These are phyloP conservation scores for Phyllosticta paracitricarpa DNA, from an alignment of 2,329 filamentous ascomycete genomes.

Conservation along the genomic window DNA sequence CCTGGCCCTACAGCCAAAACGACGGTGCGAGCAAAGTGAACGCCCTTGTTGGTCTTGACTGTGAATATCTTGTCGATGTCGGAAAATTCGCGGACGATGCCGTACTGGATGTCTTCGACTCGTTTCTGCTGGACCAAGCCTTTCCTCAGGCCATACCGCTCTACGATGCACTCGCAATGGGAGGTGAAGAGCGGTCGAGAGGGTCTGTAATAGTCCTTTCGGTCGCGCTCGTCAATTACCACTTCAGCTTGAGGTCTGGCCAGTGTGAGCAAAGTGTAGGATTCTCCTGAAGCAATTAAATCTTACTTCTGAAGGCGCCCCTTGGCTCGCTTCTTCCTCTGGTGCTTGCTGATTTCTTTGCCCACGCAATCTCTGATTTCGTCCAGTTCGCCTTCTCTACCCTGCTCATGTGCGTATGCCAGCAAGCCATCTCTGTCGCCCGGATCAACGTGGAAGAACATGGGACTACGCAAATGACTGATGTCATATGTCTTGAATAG, in stretches of 20 bases:
- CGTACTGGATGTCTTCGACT: conserved; percentile 53
- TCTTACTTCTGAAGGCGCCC: conserved; percentile 29
- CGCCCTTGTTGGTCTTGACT: conserved; percentile 45
- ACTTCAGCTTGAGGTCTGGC: conserved; percentile 18
- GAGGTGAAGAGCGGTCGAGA: conserved; percentile 30
- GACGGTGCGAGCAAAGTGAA: conserved; percentile 51
- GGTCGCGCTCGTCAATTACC: conserved; percentile 36
- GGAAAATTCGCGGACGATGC: conserved; percentile 36
- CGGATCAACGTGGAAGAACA: conserved; percentile 77
- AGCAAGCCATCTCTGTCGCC: conserved; percentile 64
- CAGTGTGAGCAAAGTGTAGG: not conserved
- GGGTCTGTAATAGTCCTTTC: conserved; percentile 38
- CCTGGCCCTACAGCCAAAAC: conserved; percentile 64
- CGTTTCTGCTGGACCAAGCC: conserved; percentile 50
- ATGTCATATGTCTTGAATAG: conserved; percentile 62
- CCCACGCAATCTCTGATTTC: conserved; percentile 68
- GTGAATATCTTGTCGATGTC: conserved; percentile 51
- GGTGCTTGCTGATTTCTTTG: conserved; percentile 71
- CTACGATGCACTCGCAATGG: conserved; percentile 32
- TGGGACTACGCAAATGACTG: conserved; percentile 61
- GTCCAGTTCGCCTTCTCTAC: conserved; percentile 52
- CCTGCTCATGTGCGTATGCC: conserved; percentile 54
- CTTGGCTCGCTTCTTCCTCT: conserved; percentile 52
- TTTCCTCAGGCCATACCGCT: conserved; percentile 39
- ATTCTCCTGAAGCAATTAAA: not conserved